Percentiles rank a stretch among this genome's conserved stretches.
These are phyloP conservation scores for Clonostachys sp. DNA, from an alignment of 2,329 filamentous ascomycete genomes.

Conservation along the genomic window DNA sequence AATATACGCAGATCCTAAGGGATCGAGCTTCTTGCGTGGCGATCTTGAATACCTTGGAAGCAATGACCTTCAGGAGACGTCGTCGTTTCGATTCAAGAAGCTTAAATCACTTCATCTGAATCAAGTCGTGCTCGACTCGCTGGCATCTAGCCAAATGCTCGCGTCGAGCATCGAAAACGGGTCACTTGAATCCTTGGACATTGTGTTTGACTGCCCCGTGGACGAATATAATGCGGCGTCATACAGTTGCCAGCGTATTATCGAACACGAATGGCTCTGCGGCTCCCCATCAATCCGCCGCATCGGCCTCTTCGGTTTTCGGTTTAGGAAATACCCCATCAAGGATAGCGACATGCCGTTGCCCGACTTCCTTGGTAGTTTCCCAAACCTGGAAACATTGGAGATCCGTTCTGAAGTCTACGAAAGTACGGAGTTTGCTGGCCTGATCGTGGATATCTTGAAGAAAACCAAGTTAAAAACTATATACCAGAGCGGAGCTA, in stretches of 20 bases:
- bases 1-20: too few relatives aligned
- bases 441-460: slow-evolving; percentile 20
- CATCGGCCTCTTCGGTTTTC: slow-evolving; percentile 26
- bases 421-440: slow-evolving; percentile 17
- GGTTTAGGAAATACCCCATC: slow-evolving; percentile 19
- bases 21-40: too few relatives aligned
- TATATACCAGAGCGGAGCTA: slow-evolving; percentile 23
- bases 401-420: slow-evolving; percentile 24
- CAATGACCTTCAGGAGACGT: too few relatives aligned
- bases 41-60: too few relatives aligned
- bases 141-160: slow-evolving; percentile 14
- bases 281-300: slow-evolving; percentile 23
- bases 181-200: slow-evolving; percentile 25
- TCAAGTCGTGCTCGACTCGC: slow-evolving; percentile 13
- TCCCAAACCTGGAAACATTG: slow-evolving; percentile 27
- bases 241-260: slow-evolving; percentile 19
- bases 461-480: slow-evolving; percentile 20
- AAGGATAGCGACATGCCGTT: slow-evolving; percentile 21
- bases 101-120: slow-evolving; percentile 12
- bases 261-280: slow-evolving; percentile 25
- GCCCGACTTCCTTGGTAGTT: slow-evolving; percentile 24
- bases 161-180: slow-evolving; percentile 13
- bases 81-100: neutral
- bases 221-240: slow-evolving; percentile 13
- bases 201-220: slow-evolving; percentile 23